Conservation (phyloP, 805 yeast genomes). For the Nematodospora valgi region DNA sequence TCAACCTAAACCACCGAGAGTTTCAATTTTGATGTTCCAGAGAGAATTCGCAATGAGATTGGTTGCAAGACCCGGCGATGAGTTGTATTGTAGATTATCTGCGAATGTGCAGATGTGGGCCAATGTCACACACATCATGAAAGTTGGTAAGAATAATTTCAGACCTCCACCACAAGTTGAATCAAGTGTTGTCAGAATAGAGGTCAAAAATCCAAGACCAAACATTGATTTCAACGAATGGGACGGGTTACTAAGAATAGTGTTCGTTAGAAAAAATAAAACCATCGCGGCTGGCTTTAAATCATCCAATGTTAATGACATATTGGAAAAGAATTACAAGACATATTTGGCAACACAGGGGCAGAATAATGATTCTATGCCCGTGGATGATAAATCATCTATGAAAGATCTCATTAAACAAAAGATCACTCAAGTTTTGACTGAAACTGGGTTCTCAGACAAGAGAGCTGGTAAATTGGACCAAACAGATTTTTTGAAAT, state of each 20-base stretch:
- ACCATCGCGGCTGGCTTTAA: constrained; percentile 92
- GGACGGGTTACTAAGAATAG: constrained; percentile 92
- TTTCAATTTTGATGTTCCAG: constrained; percentile 94
- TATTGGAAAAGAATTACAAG: constrained; percentile 84
- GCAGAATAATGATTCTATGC: constrained; percentile 38
- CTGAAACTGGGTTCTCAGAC: constrained; percentile 76
- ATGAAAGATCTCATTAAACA: constrained; percentile 53
- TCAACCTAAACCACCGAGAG: constrained; percentile 92
- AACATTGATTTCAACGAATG: constrained; percentile 90
- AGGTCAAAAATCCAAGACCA: constrained; percentile 92
- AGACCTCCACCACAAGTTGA: constrained; percentile 99
- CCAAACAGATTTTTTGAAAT: constrained; percentile 85
- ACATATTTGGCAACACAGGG: constrained; percentile 61
- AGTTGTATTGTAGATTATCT: constrained; percentile 85
- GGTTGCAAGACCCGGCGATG: constrained; percentile 95
- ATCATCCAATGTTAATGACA: constrained; percentile 71
- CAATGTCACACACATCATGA: constrained; percentile 97
- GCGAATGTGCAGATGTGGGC: constrained; percentile 99
- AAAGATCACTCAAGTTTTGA: constrained; percentile 69
- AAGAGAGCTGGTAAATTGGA: constrained; percentile 92
- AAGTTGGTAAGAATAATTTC: constrained; percentile 94
- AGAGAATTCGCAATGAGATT: constrained; percentile 93
- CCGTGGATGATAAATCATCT: constrained; percentile 40
- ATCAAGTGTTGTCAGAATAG: constrained; percentile 91
- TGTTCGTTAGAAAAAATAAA: constrained; percentile 90